Percentiles rank a stretch among this genome's conserved stretches.
phyloP scores from a whole-genome alignment of 2,329 filamentous ascomycete species.

The Fusarium xyrophilum region DNA sequence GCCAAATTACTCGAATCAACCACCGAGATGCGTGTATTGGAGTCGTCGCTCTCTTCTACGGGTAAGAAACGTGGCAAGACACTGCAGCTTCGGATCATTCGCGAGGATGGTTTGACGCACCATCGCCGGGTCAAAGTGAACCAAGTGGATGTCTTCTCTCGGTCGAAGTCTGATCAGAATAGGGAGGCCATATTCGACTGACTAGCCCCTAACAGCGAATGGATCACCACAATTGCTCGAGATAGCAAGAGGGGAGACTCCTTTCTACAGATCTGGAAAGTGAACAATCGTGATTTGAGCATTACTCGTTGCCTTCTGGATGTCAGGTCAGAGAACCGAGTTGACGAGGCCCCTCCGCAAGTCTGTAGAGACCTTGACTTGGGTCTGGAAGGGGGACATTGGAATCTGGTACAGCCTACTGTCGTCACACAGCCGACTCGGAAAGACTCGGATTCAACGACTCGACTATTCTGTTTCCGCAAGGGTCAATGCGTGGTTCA shows the following conservation, averaged over 20 bases:
- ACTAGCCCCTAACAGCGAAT: neutral
- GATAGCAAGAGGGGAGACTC: neutral
- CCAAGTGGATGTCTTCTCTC: neutral
- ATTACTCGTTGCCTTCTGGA: neutral
- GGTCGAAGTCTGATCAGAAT: neutral
- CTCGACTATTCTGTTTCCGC: neutral
- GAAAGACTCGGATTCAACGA: neutral
- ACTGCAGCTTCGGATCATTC: neutral
- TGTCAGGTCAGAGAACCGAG: accelerated
- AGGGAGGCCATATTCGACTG: neutral
- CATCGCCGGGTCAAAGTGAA: neutral
- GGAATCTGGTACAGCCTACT: neutral
- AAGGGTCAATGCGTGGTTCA: neutral
- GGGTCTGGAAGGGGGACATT: neutral
- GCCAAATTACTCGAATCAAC: neutral
- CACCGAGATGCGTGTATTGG: neutral
- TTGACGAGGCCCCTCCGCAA: neutral
- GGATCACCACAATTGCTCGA: neutral
- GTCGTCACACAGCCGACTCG: neutral
- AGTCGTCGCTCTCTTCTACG: neutral
- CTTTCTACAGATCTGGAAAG: neutral
- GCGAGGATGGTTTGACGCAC: accelerated
- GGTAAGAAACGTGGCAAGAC: neutral
- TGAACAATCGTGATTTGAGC: neutral
- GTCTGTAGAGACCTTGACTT: neutral